A percentile compares a stretch with the other conserved stretches of the same genome.
phyloP scores from a whole-genome alignment of 23 red algal species.

The Agarophyton chilense region DNA sequence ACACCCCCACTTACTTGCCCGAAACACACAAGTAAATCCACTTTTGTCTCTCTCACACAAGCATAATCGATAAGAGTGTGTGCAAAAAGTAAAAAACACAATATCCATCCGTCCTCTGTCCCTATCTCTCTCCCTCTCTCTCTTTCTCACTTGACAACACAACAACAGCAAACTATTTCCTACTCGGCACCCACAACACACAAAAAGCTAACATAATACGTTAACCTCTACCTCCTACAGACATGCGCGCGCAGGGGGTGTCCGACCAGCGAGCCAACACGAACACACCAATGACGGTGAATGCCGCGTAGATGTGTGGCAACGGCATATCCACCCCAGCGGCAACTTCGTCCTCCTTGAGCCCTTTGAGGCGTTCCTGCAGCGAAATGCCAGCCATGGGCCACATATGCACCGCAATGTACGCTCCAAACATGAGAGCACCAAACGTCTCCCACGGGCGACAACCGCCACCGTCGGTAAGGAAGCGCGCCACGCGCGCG shows the following conservation, averaged over 20 bases:
- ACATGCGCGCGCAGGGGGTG: slow-evolving; percentile 57
- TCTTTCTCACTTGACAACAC: no score
- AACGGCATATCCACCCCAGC: slow-evolving; percentile 42
- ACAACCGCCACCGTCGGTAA: slow-evolving; percentile 49
- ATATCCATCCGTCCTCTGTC: no score
- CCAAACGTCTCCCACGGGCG: slow-evolving; percentile 72
- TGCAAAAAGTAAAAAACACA: no score
- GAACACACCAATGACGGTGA: slow-evolving; percentile 64
- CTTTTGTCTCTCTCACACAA: no score
- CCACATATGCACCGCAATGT: slow-evolving; percentile 62
- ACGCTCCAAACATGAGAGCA: slow-evolving; percentile 65
- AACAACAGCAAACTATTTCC: not conserved
- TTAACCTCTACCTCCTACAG: no score
- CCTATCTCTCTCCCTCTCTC: no score
- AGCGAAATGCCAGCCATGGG: slow-evolving; percentile 70
- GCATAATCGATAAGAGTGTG: no score
- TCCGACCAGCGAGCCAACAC: slow-evolving; percentile 69
- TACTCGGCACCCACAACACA: no score
- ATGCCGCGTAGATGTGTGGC: slow-evolving; percentile 43
- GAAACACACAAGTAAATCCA: slow-evolving; percentile 7
- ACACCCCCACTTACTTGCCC: slow-evolving; percentile 15
- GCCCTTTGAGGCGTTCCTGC: slow-evolving; percentile 55
- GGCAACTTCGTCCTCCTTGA: slow-evolving; percentile 58
- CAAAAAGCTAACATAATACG: no score
- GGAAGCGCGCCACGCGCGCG: slow-evolving; percentile 45